These are phyloP conservation scores for Ottelia alismoides DNA, from an alignment of 106 monocot genomes.

Conservation along the genomic window DNA sequence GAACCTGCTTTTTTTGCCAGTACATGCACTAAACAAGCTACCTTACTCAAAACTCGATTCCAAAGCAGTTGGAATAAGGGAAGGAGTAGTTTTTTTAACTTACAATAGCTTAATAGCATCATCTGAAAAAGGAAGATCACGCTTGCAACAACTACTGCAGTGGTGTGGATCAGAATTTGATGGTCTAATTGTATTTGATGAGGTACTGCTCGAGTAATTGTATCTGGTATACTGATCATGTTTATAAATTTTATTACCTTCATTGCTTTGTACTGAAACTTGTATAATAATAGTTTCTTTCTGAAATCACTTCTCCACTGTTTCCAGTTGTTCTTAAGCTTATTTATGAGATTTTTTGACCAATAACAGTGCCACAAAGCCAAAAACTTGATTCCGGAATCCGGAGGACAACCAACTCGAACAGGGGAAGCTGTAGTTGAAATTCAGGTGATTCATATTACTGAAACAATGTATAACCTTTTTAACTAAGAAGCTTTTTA, in stretches of 20 bases:
- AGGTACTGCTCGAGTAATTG: slow-evolving; percentile 62
- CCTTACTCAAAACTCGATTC: slow-evolving; percentile 97
- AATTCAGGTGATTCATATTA: slow-evolving; percentile 45
- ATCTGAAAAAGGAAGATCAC: slow-evolving; percentile 92
- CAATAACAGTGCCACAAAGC: slow-evolving; percentile 92
- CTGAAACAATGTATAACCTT: no score
- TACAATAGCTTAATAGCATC: slow-evolving; percentile 97
- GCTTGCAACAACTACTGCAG: slow-evolving; percentile 86
- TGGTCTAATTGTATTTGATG: slow-evolving; percentile 93
- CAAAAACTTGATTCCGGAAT: slow-evolving; percentile 95
- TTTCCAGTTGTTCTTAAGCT: neutral
- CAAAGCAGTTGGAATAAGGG: slow-evolving; percentile 89
- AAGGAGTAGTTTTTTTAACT: slow-evolving; percentile 89
- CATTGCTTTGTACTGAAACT: no score
- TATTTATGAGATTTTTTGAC: neutral
- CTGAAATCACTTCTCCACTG: no score
- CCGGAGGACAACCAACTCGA: slow-evolving; percentile 86
- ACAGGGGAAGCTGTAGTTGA: slow-evolving; percentile 97
- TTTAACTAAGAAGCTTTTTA: no score
- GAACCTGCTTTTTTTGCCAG: slow-evolving; percentile 18
- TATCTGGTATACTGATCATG: no score
- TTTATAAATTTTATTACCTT: no score
- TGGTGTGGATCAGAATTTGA: slow-evolving; percentile 95
- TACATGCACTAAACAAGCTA: slow-evolving; percentile 96
- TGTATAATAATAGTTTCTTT: no score